Evolutionary conservation across 257 asterid species (phyloP).

Genomic region (Ehretia macrophylla): DNA sequence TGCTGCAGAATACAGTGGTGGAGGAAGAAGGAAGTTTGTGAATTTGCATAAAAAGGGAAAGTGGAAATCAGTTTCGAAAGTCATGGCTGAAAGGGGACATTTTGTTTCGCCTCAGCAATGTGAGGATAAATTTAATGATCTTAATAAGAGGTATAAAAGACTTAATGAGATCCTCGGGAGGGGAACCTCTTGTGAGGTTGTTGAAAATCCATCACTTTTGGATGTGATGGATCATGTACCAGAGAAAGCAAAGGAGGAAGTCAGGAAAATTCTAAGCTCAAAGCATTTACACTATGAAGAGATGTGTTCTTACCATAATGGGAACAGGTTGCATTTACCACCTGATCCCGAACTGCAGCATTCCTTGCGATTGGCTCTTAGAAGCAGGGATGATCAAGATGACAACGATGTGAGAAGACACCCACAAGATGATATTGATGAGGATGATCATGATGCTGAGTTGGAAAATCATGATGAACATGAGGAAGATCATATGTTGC

Average conservation of each 20-base stretch:
- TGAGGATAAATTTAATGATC: constrained; percentile 88
- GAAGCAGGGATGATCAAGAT: constrained; percentile 55
- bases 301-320: constrained; percentile 86
- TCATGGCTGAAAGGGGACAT: constrained; percentile 83
- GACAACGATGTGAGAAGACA: constrained; percentile 32
- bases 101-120: constrained; percentile 89
- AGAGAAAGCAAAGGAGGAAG: constrained; percentile 73
- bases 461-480: constrained; percentile 41
- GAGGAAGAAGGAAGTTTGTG: constrained; percentile 39
- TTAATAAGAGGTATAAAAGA: constrained; percentile 82
- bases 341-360: constrained; percentile 69
- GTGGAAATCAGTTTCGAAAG: constrained; percentile 81
- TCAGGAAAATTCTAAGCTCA: constrained; percentile 65
- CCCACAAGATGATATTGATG: constrained; percentile 49
- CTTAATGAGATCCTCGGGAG: constrained; percentile 83
- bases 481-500: constrained; percentile 34
- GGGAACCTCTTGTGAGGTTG: constrained; percentile 84
- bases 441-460: constrained; percentile 47
- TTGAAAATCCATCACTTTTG: constrained; percentile 65
- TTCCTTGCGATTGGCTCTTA: constrained; percentile 59
- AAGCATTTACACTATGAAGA: constrained; percentile 90
- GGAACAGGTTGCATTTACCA: constrained; percentile 70
- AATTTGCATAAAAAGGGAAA: constrained; percentile 71
- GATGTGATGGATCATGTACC: constrained; percentile 66
- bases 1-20: constrained; percentile 36